phyloP scores from a whole-genome alignment of 331 rosid species.

The Acacia pycnantha region DNA sequence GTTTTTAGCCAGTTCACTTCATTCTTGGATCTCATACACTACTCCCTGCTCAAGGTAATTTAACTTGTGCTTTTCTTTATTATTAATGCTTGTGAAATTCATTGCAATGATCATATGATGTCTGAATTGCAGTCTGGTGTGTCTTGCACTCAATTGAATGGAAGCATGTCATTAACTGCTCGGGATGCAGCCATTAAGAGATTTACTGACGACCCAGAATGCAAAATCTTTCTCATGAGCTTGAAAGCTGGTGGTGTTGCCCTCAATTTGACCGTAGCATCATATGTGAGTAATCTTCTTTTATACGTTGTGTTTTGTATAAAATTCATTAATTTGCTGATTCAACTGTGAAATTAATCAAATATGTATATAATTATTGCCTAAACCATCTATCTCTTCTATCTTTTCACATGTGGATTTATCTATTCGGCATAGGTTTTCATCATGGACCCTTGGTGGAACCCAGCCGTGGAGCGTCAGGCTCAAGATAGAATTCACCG shows the following conservation, averaged over 20 bases:
- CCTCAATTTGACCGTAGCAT: slow-evolving; percentile 87
- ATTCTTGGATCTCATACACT: slow-evolving; percentile 89
- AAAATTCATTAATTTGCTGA: not conserved
- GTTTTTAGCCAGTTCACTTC: slow-evolving; percentile 97
- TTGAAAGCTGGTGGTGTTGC: slow-evolving; percentile 98
- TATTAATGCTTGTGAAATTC: slow-evolving; percentile 8
- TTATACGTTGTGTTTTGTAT: not conserved
- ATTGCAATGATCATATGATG: slow-evolving; percentile 24
- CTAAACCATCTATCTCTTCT: not conserved
- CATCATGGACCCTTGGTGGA: slow-evolving; percentile 99
- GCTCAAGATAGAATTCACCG: slow-evolving; percentile 98
- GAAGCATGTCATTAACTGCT: slow-evolving; percentile 82
- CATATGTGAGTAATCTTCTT: slow-evolving; percentile 63
- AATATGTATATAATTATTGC: not conserved
- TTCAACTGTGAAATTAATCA: slow-evolving; percentile 8
- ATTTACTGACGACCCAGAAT: slow-evolving; percentile 78
- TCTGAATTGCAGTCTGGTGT: slow-evolving; percentile 70
- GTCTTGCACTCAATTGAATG: slow-evolving; percentile 73
- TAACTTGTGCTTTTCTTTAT: not conserved
- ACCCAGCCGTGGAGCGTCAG: slow-evolving; percentile 96
- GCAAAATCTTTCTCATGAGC: slow-evolving; percentile 94
- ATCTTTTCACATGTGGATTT: not conserved
- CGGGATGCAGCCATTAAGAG: slow-evolving; percentile 74
- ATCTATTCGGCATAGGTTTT: slow-evolving; percentile 59
- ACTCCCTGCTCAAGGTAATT: slow-evolving; percentile 69